phyloP scores from a whole-genome alignment of 805 yeast species.

The Trichomonascus vanleenenianus region DNA sequence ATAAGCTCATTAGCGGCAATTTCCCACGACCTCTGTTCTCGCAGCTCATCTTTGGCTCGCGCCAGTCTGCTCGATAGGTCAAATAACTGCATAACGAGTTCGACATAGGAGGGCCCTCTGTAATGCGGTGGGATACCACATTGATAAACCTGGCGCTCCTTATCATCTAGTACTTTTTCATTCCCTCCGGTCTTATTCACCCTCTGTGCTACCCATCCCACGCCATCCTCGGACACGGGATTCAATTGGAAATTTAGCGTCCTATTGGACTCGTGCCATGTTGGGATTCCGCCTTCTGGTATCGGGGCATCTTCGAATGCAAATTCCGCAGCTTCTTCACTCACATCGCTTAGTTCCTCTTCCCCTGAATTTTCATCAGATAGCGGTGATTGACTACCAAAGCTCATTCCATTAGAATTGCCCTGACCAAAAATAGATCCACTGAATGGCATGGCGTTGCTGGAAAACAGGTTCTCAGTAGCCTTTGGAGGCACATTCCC shows the following conservation, averaged over 20 bases:
- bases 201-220: constrained; percentile 21
- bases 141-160: constrained; percentile 18
- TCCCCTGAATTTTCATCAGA: too few relatives aligned
- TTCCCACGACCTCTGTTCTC: constrained; percentile 1
- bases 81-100: constrained; percentile 13
- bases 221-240: constrained; percentile 18
- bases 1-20: constrained; percentile 4
- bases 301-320: constrained; percentile 21
- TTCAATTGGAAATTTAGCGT: constrained; percentile 21
- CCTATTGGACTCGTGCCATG: constrained; percentile 18
- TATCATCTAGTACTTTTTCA: constrained; percentile 5
- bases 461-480: too few relatives aligned
- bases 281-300: too few relatives aligned
- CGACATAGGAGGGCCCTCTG: constrained; percentile 10
- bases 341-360: too few relatives aligned
- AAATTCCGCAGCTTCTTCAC: constrained; percentile 2
- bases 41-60: constrained; percentile 5
- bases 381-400: too few relatives aligned
- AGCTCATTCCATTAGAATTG: too few relatives aligned
- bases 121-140: constrained; percentile 12
- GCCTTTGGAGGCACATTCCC: too few relatives aligned
- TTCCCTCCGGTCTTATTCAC: constrained; percentile 1
- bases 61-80: constrained; percentile 5
- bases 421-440: too few relatives aligned
- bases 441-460: too few relatives aligned